Evolutionary conservation across 352 stramenopile genomes (phyloP), one percentile per base, ranked within the genome.

Genomic region (Globisporangium cylindrosporum): DNA sequence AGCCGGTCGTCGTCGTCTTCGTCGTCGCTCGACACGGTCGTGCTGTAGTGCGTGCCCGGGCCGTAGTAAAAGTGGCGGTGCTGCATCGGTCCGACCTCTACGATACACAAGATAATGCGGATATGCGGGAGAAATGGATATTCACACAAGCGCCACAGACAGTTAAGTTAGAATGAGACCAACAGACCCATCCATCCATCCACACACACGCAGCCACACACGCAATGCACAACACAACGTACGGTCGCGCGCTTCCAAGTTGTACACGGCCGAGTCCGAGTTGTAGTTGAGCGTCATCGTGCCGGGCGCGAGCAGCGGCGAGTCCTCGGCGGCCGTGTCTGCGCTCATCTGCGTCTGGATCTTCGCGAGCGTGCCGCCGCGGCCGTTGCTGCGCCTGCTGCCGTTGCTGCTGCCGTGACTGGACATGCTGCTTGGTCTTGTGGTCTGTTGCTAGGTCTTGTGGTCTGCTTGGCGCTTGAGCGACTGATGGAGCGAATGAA

Each of bases 221-320:
- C 25, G 24, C 18, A 10, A 27, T 18, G 34, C 51, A 38, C 24
- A 58, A 25, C 20, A n/a, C 22, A 51, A 63, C 67, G 65, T 71
- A 68, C 65, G 59, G 38, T 71, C 61, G 18, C 65, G 63, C 27
- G 74, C 72, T 65, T 87, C 79, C 46, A 79, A 70, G 48, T 90
- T 76, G 67, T 92, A 90, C 51, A 93, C 79, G 51, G 82, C 87
- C 66, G 87, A 93, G 65, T 95, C 87, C 54, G 87, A 95, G 78
- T 95, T 95, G 73, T 95, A 95, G 67, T 95, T 91, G 57, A 91
- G 78, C 67, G 82, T 79, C 38, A 90, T 70, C 9, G 59, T 69
- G 32, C 79, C 78, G 0, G 70, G 36, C 51, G 76, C 73, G 29
- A 94, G 75, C 67, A 94, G 72, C 15, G 84, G 81, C 25, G 81